A percentile compares a stretch with the other conserved stretches of the same genome.
phyloP scores from a whole-genome alignment of 2,329 filamentous ascomycete species.

The Colletotrichum karsti region DNA sequence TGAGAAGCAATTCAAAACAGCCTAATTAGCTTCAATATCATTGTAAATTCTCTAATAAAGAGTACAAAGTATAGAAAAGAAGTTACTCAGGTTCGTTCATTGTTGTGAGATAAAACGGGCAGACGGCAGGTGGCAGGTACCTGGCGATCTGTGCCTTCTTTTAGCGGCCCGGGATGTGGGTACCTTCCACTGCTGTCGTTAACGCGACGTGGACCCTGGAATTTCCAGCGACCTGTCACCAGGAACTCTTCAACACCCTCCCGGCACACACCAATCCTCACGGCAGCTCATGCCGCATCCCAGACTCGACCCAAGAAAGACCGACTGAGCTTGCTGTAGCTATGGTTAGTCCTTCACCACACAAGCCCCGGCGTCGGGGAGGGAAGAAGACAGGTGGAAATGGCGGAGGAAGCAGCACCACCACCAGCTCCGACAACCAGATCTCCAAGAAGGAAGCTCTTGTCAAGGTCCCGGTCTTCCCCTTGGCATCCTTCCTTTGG shows the following conservation, averaged over 20 bases:
- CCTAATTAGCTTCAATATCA: no score
- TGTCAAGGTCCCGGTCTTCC: constrained; percentile 77
- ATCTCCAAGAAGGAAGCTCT: constrained; percentile 51
- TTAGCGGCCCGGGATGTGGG: constrained; percentile 22
- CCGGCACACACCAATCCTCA: not conserved
- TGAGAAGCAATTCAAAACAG: no score
- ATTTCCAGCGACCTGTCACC: not conserved
- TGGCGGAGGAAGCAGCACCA: constrained; percentile 1
- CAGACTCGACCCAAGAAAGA: constrained; percentile 20
- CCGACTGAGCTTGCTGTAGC: constrained; percentile 40
- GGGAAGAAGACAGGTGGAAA: constrained; percentile 51
- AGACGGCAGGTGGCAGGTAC: not conserved
- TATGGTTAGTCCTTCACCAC: constrained; percentile 64
- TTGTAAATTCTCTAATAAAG: no score
- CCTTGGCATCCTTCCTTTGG: constrained; percentile 94
- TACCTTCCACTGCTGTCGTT: constrained; percentile 16
- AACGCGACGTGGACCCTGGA: constrained; percentile 28
- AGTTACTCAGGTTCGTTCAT: no score
- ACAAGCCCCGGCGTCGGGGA: constrained; percentile 67
- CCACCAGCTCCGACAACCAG: constrained; percentile 2
- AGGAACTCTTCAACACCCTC: not conserved
- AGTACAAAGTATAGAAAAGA: no score
- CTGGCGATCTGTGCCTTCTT: constrained; percentile 1
- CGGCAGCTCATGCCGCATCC: constrained; percentile 8
- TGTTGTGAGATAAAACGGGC: no score